Conservation (phyloP, 2,329 filamentous ascomycete genomes). For the Aspergillus nomiae region DNA sequence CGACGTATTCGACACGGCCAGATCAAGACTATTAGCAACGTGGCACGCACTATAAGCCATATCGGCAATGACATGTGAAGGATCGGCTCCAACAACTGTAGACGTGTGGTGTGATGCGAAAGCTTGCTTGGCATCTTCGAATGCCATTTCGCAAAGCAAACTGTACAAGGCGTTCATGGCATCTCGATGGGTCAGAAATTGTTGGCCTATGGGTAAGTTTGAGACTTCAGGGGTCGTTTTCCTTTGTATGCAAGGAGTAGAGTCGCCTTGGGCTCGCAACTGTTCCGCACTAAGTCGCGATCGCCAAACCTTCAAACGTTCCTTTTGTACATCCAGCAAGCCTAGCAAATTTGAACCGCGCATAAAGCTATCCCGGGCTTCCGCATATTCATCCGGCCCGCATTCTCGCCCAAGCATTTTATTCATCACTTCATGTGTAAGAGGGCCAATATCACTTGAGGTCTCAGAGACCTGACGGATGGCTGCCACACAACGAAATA, state of each 20-base stretch:
- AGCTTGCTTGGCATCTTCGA: background rate
- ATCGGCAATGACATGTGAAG: background rate
- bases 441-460: conserved; percentile 7
- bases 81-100: background rate
- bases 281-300: conserved; percentile 9
- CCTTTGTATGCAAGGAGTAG: no score
- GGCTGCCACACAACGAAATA: conserved; percentile 18
- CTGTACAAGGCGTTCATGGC: conserved; percentile 17
- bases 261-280: background rate
- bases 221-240: no score
- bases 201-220: background rate
- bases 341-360: conserved; percentile 16
- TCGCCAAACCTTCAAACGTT: conserved; percentile 19
- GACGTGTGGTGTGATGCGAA: background rate
- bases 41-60: conserved; percentile 1
- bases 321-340: conserved; percentile 19
- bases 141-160: conserved; percentile 14
- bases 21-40: conserved; percentile 3
- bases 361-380: conserved; percentile 16
- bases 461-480: conserved; percentile 5
- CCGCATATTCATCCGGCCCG: conserved; percentile 8
- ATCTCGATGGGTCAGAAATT: conserved; percentile 13
- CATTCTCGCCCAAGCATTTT: conserved; percentile 9
- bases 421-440: conserved; percentile 9
- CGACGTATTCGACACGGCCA: conserved; percentile 2